Evolutionary conservation across 2,329 filamentous ascomycete genomes (phyloP).

Genomic region (Ciborinia camelliae): DNA sequence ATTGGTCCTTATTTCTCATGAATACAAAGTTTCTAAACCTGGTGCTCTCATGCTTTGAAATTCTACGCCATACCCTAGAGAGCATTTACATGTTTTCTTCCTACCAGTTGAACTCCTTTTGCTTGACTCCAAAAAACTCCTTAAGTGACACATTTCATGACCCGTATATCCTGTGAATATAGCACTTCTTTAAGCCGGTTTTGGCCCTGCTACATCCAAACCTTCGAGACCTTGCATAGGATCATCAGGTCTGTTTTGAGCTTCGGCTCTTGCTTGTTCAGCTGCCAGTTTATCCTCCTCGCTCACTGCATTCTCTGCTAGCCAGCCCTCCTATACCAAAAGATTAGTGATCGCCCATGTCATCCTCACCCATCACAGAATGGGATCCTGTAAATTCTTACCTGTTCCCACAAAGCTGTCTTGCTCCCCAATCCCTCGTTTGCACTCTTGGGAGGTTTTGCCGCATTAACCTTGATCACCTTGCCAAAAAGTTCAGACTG

Average conservation of each 20-base stretch:
- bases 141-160: slow-evolving; percentile 21
- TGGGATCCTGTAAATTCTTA: slow-evolving; percentile 43
- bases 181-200: slow-evolving; percentile 55
- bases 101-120: slow-evolving; percentile 15
- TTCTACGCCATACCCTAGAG: not conserved
- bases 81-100: not conserved
- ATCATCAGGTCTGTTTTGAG: slow-evolving; percentile 62
- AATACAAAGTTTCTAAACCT: slow-evolving; percentile 22
- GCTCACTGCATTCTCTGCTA: slow-evolving; percentile 80
- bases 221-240: slow-evolving; percentile 96
- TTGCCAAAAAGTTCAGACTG: slow-evolving; percentile 92
- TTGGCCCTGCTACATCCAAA: slow-evolving; percentile 90
- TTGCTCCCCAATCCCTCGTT: slow-evolving; percentile 88
- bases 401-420: slow-evolving; percentile 96
- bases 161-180: not conserved
- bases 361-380: not conserved
- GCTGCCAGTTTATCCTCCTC: slow-evolving; percentile 70
- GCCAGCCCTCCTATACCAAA: slow-evolving; percentile 74
- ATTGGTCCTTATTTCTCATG: slow-evolving; percentile 26
- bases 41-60: slow-evolving; percentile 5
- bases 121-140: slow-evolving; percentile 28
- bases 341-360: slow-evolving; percentile 20
- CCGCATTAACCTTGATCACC: slow-evolving; percentile 85
- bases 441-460: slow-evolving; percentile 85
- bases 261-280: slow-evolving; percentile 51